Evolutionary conservation across 1,284 basidiomycete species (phyloP), one percentile per base, ranked within the genome.

Genomic region (Erythrobasidium hasegawianum): DNA sequence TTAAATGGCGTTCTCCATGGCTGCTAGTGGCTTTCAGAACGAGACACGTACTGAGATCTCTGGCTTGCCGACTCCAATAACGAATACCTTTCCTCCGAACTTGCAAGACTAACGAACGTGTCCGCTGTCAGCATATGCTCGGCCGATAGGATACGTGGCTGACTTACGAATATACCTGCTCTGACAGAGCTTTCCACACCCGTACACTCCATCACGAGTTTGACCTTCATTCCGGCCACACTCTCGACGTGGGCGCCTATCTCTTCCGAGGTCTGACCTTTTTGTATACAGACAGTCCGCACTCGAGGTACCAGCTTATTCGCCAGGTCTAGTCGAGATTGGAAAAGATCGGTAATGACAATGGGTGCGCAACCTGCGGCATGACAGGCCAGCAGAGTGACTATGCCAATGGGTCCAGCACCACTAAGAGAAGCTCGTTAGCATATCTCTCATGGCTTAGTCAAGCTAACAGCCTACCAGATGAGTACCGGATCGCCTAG

Each of bases 131-230:
- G 14, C 54, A 50, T 38, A 38, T 47, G 22, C 9, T 13, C 26
- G 33, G 57, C 16, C 4, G 40, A 11, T 41, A 11, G 40, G 11
- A 11, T n/a, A 11, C 40, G n/a, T 41, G 40, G 11, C 11, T 11
- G 40, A 77, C 77, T 74, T 72, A 91, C 80, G 72, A 83, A 83
- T 70, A 91, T 82, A 2, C 84, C 90, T n/a, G 88, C 88, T 75
- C 89, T 86, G 71, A 96, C 88, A 13, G 87, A 90, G 40, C 84
- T 84, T 77, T 95, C 90, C 26, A 93, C 89, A 16, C 93, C 93
- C 57, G 90, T 93, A 56, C 89, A 89, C 73, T 92, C 90, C 67
- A 92, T 79, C 0, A 78, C 78, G 33, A 79, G 69, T n/a, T 69
- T 69, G 10, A 79, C 54, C 7, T 72, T 71, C 5, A 71, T 58